Base-by-base conservation (phyloP, 495 filamentous ascomycete species). In the Tuber brumale region DNA sequence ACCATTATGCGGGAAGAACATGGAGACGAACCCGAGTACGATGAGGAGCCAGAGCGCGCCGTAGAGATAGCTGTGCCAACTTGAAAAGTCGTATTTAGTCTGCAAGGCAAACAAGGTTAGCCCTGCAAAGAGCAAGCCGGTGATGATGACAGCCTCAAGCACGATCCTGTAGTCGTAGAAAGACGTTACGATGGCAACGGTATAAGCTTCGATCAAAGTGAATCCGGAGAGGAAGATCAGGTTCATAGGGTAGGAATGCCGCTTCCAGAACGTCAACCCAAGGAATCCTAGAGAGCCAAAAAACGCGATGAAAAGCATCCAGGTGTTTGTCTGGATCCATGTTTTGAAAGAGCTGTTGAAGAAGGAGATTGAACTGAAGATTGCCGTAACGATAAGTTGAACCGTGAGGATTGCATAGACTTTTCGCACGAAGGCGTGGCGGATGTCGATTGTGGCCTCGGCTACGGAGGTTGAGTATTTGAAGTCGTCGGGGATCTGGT, bases 351-450 rank as follows among this genome's bases (percentile, higher is more conserved):
- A 84, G 1, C 84, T 79, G 87, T 89, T 94, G 85, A 91, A 92
- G 88, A 97, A 97, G 79, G 92, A 91, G 82, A 98, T 84, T 57
- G 92, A 90, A 86, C 90, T 92, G 78, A 98, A 87, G 80, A 89
- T 87, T 43, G 91, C 91, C 2, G 95, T 99, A 76, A 90, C 89
- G 80, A 97, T 85, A 37, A 99, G 90, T 80, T 99, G 96, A 43
- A 92, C 92, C 19, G 96, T 92, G 70, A 95, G 85, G 82, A 95
- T 95, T 35, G 91, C 87, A 84, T 95, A 94, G 75, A 94, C 92
- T 85, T 99, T 99, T 82, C 95, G 92, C 76, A 99, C 89, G 85
- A 99, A 99, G 86, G 94, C 92, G 90, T 97, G 97, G 76, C 95
- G 92, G 84, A 99, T 97, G 77, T 95, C 93, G 82, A 98, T 86